A percentile compares a stretch with the other conserved stretches of the same genome.
Evolutionary conservation across 192 early-diverging fungal genomes (phyloP).

Genomic region (Umbelopsis ramanniana): DNA sequence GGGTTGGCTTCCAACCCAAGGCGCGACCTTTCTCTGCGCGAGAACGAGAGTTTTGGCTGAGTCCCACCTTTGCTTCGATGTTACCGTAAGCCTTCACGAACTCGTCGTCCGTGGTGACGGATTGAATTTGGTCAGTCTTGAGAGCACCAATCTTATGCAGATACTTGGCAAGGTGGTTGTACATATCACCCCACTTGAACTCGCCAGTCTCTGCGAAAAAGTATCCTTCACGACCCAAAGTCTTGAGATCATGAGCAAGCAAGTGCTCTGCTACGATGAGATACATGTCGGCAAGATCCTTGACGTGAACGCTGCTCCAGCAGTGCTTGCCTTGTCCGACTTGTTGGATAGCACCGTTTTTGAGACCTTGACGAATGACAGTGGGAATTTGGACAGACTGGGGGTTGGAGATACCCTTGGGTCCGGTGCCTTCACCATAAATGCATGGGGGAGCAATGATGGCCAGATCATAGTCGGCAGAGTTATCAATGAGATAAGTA

Average conservation of each 20-base stretch:
- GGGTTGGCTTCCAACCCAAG: conserved; percentile 21
- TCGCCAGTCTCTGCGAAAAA: conserved; percentile 21
- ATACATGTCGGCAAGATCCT: conserved; percentile 8
- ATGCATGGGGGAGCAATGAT: conserved; percentile 16
- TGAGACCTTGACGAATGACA: conserved; percentile 8
- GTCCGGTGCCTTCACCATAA: conserved; percentile 15
- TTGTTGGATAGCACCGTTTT: not conserved
- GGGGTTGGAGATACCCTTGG: not conserved
- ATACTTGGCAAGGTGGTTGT: not conserved
- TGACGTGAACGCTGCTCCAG: conserved; percentile 14
- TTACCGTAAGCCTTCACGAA: conserved; percentile 3
- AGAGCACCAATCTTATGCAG: conserved; percentile 4
- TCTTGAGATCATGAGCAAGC: conserved; percentile 21
- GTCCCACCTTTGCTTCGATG: not conserved
- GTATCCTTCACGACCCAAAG: conserved; percentile 16
- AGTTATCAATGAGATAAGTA: conserved; percentile 16
- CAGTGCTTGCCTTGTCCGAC: not conserved
- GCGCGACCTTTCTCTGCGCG: not conserved
- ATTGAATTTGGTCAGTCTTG: not conserved
- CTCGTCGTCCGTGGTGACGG: not conserved
- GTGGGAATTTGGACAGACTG: conserved; percentile 12
- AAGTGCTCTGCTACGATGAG: not conserved
- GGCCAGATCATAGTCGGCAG: conserved; percentile 6
- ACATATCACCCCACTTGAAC: conserved; percentile 9
- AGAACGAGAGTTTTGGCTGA: conserved; percentile 16